phyloP scores from a whole-genome alignment of 2,329 filamentous ascomycete species.

The Xylogone sp. region DNA sequence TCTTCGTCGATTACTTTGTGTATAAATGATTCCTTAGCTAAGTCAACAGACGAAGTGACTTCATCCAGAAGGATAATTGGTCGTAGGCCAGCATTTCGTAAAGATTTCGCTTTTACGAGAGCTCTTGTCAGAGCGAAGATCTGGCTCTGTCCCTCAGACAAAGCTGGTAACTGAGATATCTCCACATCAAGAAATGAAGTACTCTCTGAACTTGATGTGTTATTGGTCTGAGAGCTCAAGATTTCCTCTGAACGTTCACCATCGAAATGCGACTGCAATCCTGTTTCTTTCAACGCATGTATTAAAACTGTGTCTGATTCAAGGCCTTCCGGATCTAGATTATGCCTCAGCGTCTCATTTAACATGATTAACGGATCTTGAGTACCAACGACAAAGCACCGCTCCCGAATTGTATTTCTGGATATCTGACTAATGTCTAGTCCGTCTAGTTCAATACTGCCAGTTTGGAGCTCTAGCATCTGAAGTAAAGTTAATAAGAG shows the following conservation, averaged over 20 bases:
- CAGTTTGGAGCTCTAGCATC: conserved; percentile 39
- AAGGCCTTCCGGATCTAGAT: conserved; percentile 21
- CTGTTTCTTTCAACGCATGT: conserved; percentile 5
- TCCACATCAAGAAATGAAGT: conserved; percentile 21
- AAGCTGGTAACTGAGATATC: conserved; percentile 20
- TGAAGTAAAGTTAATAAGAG: conserved; percentile 45
- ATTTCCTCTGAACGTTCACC: neutral
- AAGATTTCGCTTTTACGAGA: conserved; percentile 29
- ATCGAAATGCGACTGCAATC: conserved; percentile 10
- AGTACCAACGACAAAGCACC: conserved; percentile 36
- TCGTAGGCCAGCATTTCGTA: conserved; percentile 11
- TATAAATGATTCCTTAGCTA: conserved; percentile 27
- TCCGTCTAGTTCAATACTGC: conserved; percentile 39
- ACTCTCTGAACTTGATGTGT: conserved; percentile 3
- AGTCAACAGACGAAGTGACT: conserved; percentile 36
- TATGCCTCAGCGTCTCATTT: conserved; percentile 27
- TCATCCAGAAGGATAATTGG: conserved; percentile 39
- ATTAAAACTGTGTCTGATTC: conserved; percentile 16
- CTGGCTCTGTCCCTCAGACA: conserved; percentile 41
- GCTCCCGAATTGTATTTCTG: conserved; percentile 28
- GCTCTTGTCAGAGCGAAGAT: conserved; percentile 44
- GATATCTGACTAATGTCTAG: conserved; percentile 34
- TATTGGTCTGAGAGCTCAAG: neutral
- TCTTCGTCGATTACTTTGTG: conserved; percentile 29
- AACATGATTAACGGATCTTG: conserved; percentile 37